Conservation (phyloP, 108 stramenopile genomes). For the Stephanodiscus triporus region DNA sequence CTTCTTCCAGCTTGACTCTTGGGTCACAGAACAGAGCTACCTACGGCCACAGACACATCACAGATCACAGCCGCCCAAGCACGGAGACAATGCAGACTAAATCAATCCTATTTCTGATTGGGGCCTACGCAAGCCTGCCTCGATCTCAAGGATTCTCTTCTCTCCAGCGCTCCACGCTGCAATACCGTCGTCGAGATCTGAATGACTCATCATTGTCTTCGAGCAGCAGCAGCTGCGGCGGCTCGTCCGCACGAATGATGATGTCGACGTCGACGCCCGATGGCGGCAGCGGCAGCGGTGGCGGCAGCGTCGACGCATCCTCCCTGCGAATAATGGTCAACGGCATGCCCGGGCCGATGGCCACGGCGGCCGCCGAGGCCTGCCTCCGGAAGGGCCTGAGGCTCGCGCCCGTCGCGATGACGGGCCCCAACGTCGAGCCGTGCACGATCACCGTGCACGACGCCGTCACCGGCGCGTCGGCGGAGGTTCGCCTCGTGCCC, state of each 20-base stretch:
- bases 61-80: not conserved
- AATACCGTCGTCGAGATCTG: not conserved
- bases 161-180: not conserved
- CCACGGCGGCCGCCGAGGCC: slow-evolving; percentile 93
- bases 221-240: not conserved
- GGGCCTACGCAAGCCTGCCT: not conserved
- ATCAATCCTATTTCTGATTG: slow-evolving; percentile 9
- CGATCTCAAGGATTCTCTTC: not conserved
- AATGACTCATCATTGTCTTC: not conserved
- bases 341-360: slow-evolving; percentile 96
- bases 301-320: slow-evolving; percentile 29
- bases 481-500: slow-evolving; percentile 76
- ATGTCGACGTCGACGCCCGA: not conserved
- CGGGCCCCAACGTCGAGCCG: slow-evolving; percentile 83
- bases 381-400: slow-evolving; percentile 87
- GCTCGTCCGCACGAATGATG: not conserved
- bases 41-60: not conserved
- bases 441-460: slow-evolving; percentile 74
- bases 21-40: not conserved
- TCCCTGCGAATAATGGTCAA: slow-evolving; percentile 82
- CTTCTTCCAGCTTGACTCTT: no score
- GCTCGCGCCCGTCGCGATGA: slow-evolving; percentile 87
- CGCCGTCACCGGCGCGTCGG: slow-evolving; percentile 61
- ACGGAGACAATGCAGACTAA: slow-evolving; percentile 4
- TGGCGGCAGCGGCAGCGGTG: slow-evolving; percentile 4